Conservation (phyloP, 2,329 filamentous ascomycete species). For the Hymenotorrendiella dingleyae region DNA sequence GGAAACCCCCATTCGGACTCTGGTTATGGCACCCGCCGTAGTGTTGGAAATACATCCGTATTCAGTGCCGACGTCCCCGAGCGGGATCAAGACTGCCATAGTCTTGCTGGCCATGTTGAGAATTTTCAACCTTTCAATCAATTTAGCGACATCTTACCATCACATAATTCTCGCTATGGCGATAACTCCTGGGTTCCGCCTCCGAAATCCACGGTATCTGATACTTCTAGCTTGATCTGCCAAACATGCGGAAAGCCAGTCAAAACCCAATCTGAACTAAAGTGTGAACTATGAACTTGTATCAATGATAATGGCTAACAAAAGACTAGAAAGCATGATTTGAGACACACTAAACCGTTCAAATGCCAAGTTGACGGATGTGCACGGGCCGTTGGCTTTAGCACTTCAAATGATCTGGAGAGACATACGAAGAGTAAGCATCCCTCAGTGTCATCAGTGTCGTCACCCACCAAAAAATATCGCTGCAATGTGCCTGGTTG, state of each 20-base stretch:
- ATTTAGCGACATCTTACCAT: conserved; percentile 15
- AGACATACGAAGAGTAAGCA: conserved; percentile 73
- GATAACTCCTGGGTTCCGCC: conserved; percentile 14
- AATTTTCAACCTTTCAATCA: conserved; percentile 22
- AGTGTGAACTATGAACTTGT: conserved; percentile 35
- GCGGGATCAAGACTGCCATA: conserved; percentile 27
- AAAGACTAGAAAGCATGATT: conserved; percentile 61
- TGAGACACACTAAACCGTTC: conserved; percentile 63
- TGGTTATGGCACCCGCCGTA: conserved; percentile 30
- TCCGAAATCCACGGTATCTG: conserved; percentile 10
- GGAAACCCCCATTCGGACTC: conserved; percentile 29
- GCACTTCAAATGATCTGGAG: conserved; percentile 74
- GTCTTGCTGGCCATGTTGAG: conserved; percentile 19
- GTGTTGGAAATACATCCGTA: conserved; percentile 28
- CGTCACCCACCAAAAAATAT: conserved; percentile 46
- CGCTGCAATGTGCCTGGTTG: conserved; percentile 55
- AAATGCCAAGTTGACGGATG: conserved; percentile 56
- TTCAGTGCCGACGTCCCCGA: conserved; percentile 28
- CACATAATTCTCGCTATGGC: conserved; percentile 16
- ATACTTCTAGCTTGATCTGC: conserved; percentile 31
- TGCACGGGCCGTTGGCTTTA: conserved; percentile 59
- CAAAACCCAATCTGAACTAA: conserved; percentile 50
- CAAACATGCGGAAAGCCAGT: conserved; percentile 35
- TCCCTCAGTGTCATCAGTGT: conserved; percentile 36
- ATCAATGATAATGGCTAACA: conserved; percentile 20